Evolutionary conservation across 1,284 basidiomycete genomes (phyloP), one percentile per base, ranked within the genome.

Genomic region (Moesziomyces antarcticus): DNA sequence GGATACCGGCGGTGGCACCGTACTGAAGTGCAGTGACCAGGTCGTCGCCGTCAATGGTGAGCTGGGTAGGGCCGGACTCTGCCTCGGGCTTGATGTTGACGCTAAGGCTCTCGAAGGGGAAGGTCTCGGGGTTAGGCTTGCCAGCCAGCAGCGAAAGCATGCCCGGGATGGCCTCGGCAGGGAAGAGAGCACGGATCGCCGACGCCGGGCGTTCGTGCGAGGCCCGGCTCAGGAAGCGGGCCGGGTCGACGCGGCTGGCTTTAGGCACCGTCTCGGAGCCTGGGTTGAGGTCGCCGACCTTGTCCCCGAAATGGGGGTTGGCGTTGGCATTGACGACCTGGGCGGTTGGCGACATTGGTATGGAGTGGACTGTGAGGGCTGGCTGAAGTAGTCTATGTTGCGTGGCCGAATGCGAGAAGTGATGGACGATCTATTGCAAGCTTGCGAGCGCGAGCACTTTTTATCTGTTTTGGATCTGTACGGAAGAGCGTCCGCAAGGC

Each of bases 121-220:
- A 98, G 18, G 93, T 92, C 5, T 87, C 86, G n/a, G 91, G 88
- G 82, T 96, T 96, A 25, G 96, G 96, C 85, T 87, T 87, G 37
- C 88, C 88, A 11, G 88, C 87, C 22, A 86, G 81, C 62, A 97
- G 87, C 18, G 93, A 94, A 58, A 97, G 91, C 70, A 96, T 85
- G 4, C 92, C 92, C 0, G 93, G 93, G 2, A 85, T 87, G 21
- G 86, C 85, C 85, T 97, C 94, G 46, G 93, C 87, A 0, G 90
- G 92, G 77, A 91, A 89, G 33, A 97, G 88, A 1, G 86, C 86
- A 48, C 88, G 87, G 67, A 89, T 88, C 86, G 81, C 52, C n/a
- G 67, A 58, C 13, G 65, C 54, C 25, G 59, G 73, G 20, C 77
- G 71, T 10, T 56, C 44, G 45, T 50, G 62, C 3, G 61, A 55